Conservation (phyloP, 495 filamentous ascomycete genomes). For the Mytilinidion resinicola region DNA sequence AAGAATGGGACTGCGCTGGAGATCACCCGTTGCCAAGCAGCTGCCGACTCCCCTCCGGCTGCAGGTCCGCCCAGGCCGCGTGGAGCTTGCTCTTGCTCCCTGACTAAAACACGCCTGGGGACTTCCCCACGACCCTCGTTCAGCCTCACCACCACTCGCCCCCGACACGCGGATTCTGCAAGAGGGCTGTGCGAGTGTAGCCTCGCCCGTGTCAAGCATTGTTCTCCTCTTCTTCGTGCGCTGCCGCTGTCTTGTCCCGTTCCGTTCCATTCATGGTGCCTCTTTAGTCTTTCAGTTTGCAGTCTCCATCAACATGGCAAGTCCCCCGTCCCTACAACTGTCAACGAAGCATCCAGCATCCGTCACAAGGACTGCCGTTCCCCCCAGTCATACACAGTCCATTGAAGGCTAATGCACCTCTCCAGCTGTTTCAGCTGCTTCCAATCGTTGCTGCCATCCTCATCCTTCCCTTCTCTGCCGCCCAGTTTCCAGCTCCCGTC, state of each 20-base stretch:
- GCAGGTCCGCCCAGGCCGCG: not conserved
- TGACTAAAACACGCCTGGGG: not conserved
- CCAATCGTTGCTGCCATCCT: slow-evolving; percentile 13
- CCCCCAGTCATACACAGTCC: not conserved
- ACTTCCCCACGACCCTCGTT: not conserved
- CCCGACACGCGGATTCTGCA: not conserved
- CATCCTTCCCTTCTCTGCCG: not conserved
- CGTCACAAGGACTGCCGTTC: not conserved
- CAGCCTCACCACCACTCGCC: not conserved
- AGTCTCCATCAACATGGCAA: not conserved
- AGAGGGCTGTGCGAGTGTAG: slow-evolving; percentile 1
- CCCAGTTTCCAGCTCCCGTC: slow-evolving; percentile 27
- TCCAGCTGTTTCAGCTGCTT: slow-evolving; percentile 20
- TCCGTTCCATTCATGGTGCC: not conserved
- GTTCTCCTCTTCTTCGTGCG: not conserved
- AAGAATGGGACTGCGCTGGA: no score
- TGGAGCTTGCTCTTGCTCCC: not conserved
- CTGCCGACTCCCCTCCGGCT: not conserved
- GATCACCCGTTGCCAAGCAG: not conserved
- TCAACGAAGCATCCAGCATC: not conserved
- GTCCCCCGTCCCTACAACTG: not conserved
- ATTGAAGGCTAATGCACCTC: not conserved
- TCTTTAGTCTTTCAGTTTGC: not conserved
- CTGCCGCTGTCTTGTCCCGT: not conserved
- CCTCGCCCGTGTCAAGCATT: not conserved